Evolutionary conservation across 1,284 basidiomycete genomes (phyloP).

Genomic region (Pterula multifida): DNA sequence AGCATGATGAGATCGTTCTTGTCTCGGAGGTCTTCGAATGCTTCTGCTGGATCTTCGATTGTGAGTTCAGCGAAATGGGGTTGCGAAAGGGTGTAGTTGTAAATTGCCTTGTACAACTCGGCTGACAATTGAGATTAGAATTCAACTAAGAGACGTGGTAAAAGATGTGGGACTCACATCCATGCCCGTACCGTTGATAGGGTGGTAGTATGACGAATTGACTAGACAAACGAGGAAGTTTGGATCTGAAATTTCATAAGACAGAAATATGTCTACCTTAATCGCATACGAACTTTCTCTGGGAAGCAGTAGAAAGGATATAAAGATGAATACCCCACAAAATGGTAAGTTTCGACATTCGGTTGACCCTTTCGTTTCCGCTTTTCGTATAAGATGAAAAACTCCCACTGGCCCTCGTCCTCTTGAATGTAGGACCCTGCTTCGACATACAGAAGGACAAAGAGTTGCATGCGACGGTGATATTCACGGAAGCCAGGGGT

Average conservation of each 20-base stretch:
- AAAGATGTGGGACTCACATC: conserved; percentile 49
- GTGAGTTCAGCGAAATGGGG: conserved; percentile 79
- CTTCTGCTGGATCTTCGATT: conserved; percentile 94
- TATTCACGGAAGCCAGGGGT: conserved; percentile 89
- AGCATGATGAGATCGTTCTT: conserved; percentile 83
- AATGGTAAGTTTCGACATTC: conserved; percentile 65
- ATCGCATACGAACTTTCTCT: conserved; percentile 70
- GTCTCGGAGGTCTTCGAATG: conserved; percentile 91
- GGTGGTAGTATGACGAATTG: conserved; percentile 93
- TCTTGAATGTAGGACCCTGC: conserved; percentile 90
- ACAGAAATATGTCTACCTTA: conserved; percentile 45
- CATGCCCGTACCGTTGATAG: conserved; percentile 84
- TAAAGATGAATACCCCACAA: conserved; percentile 83
- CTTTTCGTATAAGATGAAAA: conserved; percentile 78
- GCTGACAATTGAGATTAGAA: conserved; percentile 30
- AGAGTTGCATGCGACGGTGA: conserved; percentile 90
- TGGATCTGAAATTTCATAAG: not conserved
- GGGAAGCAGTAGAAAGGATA: conserved; percentile 94
- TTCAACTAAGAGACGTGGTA: not conserved
- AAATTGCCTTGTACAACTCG: conserved; percentile 80
- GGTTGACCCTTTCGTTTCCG: conserved; percentile 46
- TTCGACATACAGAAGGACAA: conserved; percentile 91
- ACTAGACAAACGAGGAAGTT: conserved; percentile 31
- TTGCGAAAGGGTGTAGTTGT: conserved; percentile 60
- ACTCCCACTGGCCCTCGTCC: conserved; percentile 84